Evolutionary conservation across 2,329 filamentous ascomycete genomes (phyloP), one percentile per base, ranked within the genome.

Genomic region (Ophiostoma pallidulum): DNA sequence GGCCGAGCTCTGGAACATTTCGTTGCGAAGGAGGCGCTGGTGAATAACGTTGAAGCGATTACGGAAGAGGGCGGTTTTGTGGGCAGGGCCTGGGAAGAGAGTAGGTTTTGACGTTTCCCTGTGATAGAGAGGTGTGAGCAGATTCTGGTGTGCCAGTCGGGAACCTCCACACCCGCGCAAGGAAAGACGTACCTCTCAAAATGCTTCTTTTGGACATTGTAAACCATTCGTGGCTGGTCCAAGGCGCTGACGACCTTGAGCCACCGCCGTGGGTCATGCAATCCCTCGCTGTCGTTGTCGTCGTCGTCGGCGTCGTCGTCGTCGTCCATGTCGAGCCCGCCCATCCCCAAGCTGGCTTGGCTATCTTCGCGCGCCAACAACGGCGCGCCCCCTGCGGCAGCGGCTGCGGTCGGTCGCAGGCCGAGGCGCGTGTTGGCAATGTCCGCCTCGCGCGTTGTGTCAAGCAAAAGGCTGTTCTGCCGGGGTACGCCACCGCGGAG

Each of bases 41-140:
- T 96, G 86, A 43, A 97, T 84, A 47, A 97, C 77, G 58, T 95
- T 85, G 63, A 94, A 97, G 53, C 90, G 78, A 62, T 96, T 90
- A 54, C 89, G 80, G 66, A 96, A 96, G 38, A 92, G 71, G 3
- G 80, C 72, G 2, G 88, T 95, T 64, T 94, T 95, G 59, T 90
- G 84, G 6, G 81, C 78, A 14, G 88, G 80, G 8, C 78, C 71
- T 0, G 94, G 88, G 53, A 98, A 71, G 35, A 91, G 62, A 1
- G 83, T 83, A 13, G 85, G 77, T 54, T 80, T 80, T 12, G 74
- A 72, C 4, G 73, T 70, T 45, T 82, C 74, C 59, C 78, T 83
- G 55, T 3, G 4, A 3, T 3, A 4, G 3, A 9, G 36, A 45
- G 28, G n/a, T n/a, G n/a, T n/a, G n/a, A n/a, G n/a, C n/a, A n/a